Percentiles rank a stretch among this genome's conserved stretches.
Evolutionary conservation across 2,329 filamentous ascomycete species (phyloP).

Genomic region (Aspergillus fijiensis): DNA sequence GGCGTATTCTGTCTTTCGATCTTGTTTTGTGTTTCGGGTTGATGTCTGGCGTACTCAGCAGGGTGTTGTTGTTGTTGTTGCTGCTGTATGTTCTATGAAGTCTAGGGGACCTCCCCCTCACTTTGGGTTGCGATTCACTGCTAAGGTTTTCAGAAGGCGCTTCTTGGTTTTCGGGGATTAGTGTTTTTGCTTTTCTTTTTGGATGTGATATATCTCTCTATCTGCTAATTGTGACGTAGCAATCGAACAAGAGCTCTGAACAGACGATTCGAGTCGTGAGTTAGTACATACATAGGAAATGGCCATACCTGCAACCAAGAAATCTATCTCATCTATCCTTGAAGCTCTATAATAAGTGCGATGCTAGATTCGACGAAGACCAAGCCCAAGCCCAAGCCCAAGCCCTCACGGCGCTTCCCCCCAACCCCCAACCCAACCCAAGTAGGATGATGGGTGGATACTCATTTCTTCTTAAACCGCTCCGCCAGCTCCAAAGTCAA

Average conservation of each 20-base stretch:
- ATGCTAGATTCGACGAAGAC: no score
- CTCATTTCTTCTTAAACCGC: conserved; percentile 33
- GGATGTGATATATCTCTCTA: conserved; percentile 4
- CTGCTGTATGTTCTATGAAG: neutral
- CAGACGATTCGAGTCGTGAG: neutral
- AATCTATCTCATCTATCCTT: neutral
- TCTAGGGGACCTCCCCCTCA: neutral
- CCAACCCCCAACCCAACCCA: neutral
- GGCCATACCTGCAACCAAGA: no score
- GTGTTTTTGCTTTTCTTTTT: neutral
- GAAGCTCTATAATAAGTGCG: neutral
- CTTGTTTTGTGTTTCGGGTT: neutral
- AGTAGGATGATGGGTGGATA: neutral
- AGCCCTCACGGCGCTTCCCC: neutral
- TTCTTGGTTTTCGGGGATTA: neutral
- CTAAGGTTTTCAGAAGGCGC: neutral
- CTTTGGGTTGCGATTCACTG: neutral
- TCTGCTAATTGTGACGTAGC: neutral
- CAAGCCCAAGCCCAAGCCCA: no score
- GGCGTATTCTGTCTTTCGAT: neutral
- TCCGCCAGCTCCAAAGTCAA: conserved; percentile 69
- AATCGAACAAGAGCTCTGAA: neutral
- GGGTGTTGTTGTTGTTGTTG: neutral
- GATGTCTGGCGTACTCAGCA: neutral
- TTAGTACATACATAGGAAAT: neutral